A percentile compares a stretch with the other conserved stretches of the same genome.
These are phyloP conservation scores for Cyclocybe aegerita DNA, from an alignment of 768 basidiomycete species.

Conservation along the genomic window DNA sequence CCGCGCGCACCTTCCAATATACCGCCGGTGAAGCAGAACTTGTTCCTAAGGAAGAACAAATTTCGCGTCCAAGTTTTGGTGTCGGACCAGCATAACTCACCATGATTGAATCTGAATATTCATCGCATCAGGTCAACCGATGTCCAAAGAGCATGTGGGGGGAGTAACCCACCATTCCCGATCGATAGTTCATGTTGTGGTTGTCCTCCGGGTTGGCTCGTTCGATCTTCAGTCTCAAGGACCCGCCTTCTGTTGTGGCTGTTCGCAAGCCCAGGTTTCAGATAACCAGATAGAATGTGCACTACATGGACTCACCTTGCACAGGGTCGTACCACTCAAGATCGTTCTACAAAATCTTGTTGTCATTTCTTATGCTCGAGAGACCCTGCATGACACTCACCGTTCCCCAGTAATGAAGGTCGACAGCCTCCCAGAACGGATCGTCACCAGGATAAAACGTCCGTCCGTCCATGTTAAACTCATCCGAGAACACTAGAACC, in stretches of 20 bases:
- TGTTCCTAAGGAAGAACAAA: constrained; percentile 29
- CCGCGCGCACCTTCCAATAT: constrained; percentile 46
- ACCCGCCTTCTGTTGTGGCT: constrained; percentile 68
- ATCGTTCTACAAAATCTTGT: constrained; percentile 38
- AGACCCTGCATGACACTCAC: constrained; percentile 25
- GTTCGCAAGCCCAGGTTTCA: constrained; percentile 5
- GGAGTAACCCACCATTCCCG: constrained; percentile 44
- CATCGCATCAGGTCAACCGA: not conserved
- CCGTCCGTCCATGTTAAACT: constrained; percentile 75
- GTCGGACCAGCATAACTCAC: constrained; percentile 12
- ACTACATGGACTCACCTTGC: constrained; percentile 27
- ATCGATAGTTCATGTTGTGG: constrained; percentile 72
- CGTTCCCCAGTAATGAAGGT: constrained; percentile 69
- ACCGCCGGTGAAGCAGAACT: constrained; percentile 82
- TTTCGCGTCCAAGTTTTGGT: too few relatives aligned
- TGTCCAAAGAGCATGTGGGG: not conserved
- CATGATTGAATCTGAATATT: constrained; percentile 31
- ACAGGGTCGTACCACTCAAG: constrained; percentile 80
- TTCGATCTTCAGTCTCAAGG: constrained; percentile 68
- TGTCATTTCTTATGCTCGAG: not conserved
- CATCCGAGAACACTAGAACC: constrained; percentile 32
- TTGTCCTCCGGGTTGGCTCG: constrained; percentile 38
- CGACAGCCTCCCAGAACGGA: constrained; percentile 62
- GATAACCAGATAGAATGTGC: not conserved
- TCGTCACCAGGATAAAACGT: constrained; percentile 71